Base-by-base conservation (phyloP, 2,329 filamentous ascomycete species). In the Cladosporium cucumerinum region DNA sequence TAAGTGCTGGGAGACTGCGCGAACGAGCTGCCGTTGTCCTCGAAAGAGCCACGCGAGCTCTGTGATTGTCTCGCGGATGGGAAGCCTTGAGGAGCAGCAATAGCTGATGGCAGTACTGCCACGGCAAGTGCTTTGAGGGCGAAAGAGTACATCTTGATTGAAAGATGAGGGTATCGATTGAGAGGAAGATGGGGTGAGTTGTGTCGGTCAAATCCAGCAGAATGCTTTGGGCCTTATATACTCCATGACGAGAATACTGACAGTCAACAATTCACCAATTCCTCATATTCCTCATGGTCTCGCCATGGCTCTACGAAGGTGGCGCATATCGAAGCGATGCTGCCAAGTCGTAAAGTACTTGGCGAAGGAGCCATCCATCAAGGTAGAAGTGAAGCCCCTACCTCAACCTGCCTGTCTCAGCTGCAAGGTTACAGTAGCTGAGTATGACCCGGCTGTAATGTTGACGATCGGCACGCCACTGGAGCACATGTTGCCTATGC, bases 291-390 rank as follows among this genome's bases (percentile, higher is more conserved):
- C 30, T 46, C 48, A 55, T 48, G 60, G 60, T 62, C 39, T 55
- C 21, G 60, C 60, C 60, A 54, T 62, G 60, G 30, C 49, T 55
- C 49, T 55, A 52, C 58, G 43, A 52, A 28, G 49, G 60, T 62
- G 60, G 59, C 59, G 48, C 30, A 21, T 32, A 12, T 28, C 16
- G 23, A 62, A 62, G 49, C 60, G 60, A 61, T 55, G 34, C 32
- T 62, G 60, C 60, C 60, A 62, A 62, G 60, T 62, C 32, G 26
- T 55, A 32, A 55, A 55, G 23, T 14, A 10, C 60, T 62, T 62
- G 60, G 60, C 60, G 34, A 46, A 55, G 49, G 60, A 62, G 49
- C 26, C 23, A 28, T 30, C 60, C 60, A 62, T 62, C 60, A 62
- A 62, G 60, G 60, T 62, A 21, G 21, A 55, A 32, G 60, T 62